Evolutionary conservation across 495 filamentous ascomycete genomes (phyloP).

Genomic region (Aspergillus sparsus): DNA sequence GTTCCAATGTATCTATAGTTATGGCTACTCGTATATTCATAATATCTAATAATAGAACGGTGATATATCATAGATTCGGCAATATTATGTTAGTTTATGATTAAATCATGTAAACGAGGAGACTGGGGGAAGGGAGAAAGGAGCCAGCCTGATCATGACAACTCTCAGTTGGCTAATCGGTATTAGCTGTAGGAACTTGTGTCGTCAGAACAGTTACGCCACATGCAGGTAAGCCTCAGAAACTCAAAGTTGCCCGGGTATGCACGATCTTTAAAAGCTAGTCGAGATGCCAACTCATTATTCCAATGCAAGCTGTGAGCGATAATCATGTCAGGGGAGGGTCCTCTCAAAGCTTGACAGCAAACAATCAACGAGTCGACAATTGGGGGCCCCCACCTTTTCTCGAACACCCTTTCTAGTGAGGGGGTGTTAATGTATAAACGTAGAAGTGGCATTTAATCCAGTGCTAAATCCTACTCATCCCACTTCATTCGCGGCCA

Average conservation of each 20-base stretch:
- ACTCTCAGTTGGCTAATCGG: neutral
- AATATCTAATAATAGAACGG: neutral
- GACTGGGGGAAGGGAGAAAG: too few species aligned
- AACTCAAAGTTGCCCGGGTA: neutral
- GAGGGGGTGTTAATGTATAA: constrained; percentile 23
- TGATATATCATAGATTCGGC: neutral
- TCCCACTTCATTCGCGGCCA: neutral
- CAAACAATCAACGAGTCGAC: constrained; percentile 41
- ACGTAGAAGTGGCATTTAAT: constrained; percentile 52
- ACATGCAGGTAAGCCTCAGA: constrained; percentile 7
- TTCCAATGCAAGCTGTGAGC: neutral
- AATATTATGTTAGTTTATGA: neutral
- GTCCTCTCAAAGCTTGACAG: constrained; percentile 54
- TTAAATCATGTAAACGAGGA: too few species aligned
- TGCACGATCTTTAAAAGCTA: neutral
- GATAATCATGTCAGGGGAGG: neutral
- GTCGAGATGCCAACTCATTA: neutral
- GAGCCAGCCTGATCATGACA: neutral
- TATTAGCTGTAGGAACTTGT: neutral
- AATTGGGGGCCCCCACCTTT: too few species aligned
- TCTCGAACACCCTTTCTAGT: constrained; percentile 11
- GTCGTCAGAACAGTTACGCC: neutral
- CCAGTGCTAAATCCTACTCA: constrained; percentile 63
- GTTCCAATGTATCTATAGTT: constrained; percentile 3
- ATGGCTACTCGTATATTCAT: neutral